Base-by-base conservation (phyloP, 2,329 filamentous ascomycete species). In the Alternaria tenuissima region DNA sequence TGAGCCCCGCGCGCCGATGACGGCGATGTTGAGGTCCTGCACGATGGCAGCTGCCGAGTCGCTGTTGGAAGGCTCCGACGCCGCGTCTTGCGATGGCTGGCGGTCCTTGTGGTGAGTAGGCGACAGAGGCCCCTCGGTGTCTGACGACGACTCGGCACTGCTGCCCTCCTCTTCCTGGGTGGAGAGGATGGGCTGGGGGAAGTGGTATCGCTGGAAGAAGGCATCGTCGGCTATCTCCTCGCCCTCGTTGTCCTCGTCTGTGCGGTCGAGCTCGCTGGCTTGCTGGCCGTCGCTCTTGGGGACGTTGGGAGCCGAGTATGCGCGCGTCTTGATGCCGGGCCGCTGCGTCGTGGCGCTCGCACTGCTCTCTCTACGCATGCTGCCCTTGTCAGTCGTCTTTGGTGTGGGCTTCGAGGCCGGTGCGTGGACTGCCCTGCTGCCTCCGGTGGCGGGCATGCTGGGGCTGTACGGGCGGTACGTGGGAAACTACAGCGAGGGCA, bases 221-320 rank as follows among this genome's bases (percentile, higher is more conserved):
- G 76, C 72, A 56, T 80, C 78, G 64, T 69, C 67, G 26, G 73
- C 69, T 42, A 80, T 79, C 57, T 78, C 75, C 28, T 76, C 74
- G 66, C 72, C 75, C 43, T 76, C 77, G 52, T 65, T 70, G 89
- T 91, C 88, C 85, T 90, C n/a, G 90, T 88, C 2, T 86, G 86
- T 48, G 62, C 63, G 55, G 55, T 41, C 59, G n/a, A 63, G 52
- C 51, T 68, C 65, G 26, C 68, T 57, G 61, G 55, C 55, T 4
- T 2, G 9, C 18, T 70, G 68, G 61, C 59, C 52, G 51, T 66
- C 69, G 67, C 54, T 60, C 62, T 72, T 73, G 57, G 76, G 73
- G 32, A 74, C 62, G 61, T 71, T 66, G 48, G 77, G 77, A 55
- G 77, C 74, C 60, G 78, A 79, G 60, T 78, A 72, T 32, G 78